phyloP scores from a whole-genome alignment of 176 grass and related monocot genomes.

The Pontederia paniculata region DNA sequence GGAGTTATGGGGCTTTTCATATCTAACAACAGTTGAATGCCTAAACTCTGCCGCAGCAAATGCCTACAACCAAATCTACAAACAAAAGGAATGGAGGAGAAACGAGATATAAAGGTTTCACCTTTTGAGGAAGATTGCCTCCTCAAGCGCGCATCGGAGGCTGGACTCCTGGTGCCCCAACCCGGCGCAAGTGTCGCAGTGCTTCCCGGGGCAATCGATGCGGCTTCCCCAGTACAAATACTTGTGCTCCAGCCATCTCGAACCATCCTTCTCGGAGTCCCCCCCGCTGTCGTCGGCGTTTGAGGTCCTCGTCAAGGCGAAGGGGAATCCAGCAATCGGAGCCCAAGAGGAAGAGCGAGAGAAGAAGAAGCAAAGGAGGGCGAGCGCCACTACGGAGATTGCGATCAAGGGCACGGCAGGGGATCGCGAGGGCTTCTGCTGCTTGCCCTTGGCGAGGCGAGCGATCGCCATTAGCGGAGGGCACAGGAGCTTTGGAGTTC shows the following conservation, averaged over 20 bases:
- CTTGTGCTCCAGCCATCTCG: conserved; percentile 17
- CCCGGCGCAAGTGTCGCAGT: conserved; percentile 71
- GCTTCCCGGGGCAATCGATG: conserved; percentile 84
- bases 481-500: background rate
- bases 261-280: background rate
- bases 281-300: background rate
- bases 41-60: background rate
- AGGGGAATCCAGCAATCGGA: conserved; percentile 25
- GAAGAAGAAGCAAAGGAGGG: conserved; percentile 5
- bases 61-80: background rate
- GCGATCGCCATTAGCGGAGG: conserved; percentile 3
- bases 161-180: conserved; percentile 87
- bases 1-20: too few species aligned
- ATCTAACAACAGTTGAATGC: too few species aligned
- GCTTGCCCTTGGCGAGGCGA: background rate
- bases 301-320: conserved; percentile 12
- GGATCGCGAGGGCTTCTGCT: conserved; percentile 1
- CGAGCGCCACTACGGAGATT: background rate
- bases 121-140: conserved; percentile 82
- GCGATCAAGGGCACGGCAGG: background rate
- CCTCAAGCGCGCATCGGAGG: conserved; percentile 92
- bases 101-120: conserved; percentile 1
- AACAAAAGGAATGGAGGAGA: background rate
- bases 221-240: conserved; percentile 72
- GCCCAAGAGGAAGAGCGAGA: background rate